A percentile compares a stretch with the other conserved stretches of the same genome.
These are phyloP conservation scores for Sicyos baderoa DNA, from an alignment of 306 rosid genomes.

Conservation along the genomic window DNA sequence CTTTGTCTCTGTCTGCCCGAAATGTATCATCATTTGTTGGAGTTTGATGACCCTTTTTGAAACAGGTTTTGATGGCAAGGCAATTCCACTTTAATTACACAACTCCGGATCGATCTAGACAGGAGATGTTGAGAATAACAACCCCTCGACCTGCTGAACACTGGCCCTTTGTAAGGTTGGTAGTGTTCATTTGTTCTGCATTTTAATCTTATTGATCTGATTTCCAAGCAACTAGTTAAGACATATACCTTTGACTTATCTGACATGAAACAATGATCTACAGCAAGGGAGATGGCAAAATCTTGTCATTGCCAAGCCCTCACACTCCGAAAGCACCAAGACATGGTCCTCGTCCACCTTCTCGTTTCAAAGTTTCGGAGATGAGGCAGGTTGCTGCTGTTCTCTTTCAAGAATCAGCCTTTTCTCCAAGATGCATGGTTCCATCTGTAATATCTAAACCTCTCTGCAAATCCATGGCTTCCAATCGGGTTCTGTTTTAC, in stretches of 20 bases:
- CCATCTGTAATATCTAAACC: constrained; percentile 69
- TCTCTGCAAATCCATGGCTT: constrained; percentile 73
- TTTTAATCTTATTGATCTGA: not conserved
- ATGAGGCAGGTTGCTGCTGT: constrained; percentile 88
- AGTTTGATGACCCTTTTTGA: not conserved
- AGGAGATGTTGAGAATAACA: constrained; percentile 56
- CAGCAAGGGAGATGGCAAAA: constrained; percentile 70
- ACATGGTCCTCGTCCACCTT: constrained; percentile 83
- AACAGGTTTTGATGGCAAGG: constrained; percentile 68
- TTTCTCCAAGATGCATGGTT: constrained; percentile 62
- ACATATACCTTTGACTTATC: not conserved
- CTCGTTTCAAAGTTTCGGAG: constrained; percentile 79
- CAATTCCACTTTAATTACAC: constrained; percentile 84
- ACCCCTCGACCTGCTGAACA: constrained; percentile 67
- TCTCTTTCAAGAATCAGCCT: constrained; percentile 73
- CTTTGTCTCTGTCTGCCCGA: not conserved
- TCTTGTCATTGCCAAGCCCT: constrained; percentile 49
- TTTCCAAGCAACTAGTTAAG: not conserved
- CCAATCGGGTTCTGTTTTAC: constrained; percentile 74
- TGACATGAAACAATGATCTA: constrained; percentile 18
- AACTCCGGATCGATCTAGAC: constrained; percentile 83
- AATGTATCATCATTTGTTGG: not conserved
- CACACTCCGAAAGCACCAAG: constrained; percentile 91
- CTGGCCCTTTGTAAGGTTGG: constrained; percentile 76
- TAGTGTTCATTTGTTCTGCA: not conserved